A percentile compares a stretch with the other conserved stretches of the same genome.
These are phyloP conservation scores for Casuarina cunninghamiana DNA, from an alignment of 306 rosid genomes.

Conservation along the genomic window DNA sequence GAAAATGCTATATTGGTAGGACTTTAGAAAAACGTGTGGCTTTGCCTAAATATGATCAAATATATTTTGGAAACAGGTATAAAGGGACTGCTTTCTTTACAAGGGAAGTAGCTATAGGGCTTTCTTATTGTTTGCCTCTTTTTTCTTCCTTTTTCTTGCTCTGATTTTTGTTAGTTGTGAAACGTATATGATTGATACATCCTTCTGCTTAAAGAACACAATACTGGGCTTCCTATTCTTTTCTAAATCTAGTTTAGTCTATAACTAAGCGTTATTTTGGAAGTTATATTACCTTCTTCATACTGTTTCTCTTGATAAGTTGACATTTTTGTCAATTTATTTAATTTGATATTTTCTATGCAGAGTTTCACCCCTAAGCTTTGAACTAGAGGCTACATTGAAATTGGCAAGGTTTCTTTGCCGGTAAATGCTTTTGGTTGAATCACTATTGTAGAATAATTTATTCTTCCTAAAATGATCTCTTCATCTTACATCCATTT, in stretches of 20 bases:
- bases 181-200: background rate
- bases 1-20: background rate
- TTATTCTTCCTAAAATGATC: background rate
- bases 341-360: constrained; percentile 31
- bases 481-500: constrained; percentile 1
- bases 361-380: constrained; percentile 97
- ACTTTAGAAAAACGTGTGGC: background rate
- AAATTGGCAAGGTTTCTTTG: constrained; percentile 95
- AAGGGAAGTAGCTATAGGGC: background rate
- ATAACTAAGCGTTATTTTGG: background rate
- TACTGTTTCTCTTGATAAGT: background rate
- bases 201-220: background rate
- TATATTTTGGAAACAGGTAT: background rate
- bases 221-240: background rate
- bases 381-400: constrained; percentile 97
- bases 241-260: background rate
- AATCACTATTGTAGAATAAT: background rate
- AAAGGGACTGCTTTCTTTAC: background rate
- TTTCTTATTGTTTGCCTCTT: background rate
- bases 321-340: background rate
- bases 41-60: background rate
- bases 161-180: background rate
- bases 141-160: background rate
- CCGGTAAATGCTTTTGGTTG: constrained; percentile 52
- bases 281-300: constrained; percentile 5